Conservation (phyloP, 768 basidiomycete species). For the Pleurotus salmoneostramineus region DNA sequence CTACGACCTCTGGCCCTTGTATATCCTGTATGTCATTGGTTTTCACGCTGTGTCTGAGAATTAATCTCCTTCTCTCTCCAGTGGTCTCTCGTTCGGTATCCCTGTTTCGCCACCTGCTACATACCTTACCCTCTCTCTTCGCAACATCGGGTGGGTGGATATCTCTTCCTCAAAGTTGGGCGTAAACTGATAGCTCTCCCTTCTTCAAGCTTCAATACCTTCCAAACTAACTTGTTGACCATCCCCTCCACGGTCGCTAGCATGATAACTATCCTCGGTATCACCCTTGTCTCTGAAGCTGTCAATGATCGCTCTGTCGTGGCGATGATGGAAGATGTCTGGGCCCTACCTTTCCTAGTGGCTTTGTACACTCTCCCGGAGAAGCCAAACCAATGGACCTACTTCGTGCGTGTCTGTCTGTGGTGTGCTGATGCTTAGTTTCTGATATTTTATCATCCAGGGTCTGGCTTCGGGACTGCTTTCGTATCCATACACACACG, state of each 20-base stretch:
- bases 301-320: constrained; percentile 52
- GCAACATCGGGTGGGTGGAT: constrained; percentile 47
- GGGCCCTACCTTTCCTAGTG: constrained; percentile 60
- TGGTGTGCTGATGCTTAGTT: background rate
- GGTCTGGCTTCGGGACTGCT: constrained; percentile 39
- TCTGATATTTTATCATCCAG: constrained; percentile 16
- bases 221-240: constrained; percentile 54
- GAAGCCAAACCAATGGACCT: constrained; percentile 49
- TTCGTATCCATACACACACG: constrained; percentile 34
- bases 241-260: constrained; percentile 52
- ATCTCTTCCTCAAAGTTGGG: too few species aligned
- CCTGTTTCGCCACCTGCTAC: constrained; percentile 41
- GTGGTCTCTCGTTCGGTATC: constrained; percentile 51
- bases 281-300: constrained; percentile 47
- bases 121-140: constrained; percentile 58
- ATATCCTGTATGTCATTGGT: constrained; percentile 37
- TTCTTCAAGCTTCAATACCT: constrained; percentile 52
- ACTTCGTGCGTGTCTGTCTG: constrained; percentile 34
- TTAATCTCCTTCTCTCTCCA: constrained; percentile 12
- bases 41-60: background rate
- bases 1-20: constrained; percentile 66
- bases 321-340: constrained; percentile 51
- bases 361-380: constrained; percentile 46
- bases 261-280: constrained; percentile 47
- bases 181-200: too few species aligned